Conservation (phyloP, 768 basidiomycete genomes). For the Leucocoprinus leucothites region DNA sequence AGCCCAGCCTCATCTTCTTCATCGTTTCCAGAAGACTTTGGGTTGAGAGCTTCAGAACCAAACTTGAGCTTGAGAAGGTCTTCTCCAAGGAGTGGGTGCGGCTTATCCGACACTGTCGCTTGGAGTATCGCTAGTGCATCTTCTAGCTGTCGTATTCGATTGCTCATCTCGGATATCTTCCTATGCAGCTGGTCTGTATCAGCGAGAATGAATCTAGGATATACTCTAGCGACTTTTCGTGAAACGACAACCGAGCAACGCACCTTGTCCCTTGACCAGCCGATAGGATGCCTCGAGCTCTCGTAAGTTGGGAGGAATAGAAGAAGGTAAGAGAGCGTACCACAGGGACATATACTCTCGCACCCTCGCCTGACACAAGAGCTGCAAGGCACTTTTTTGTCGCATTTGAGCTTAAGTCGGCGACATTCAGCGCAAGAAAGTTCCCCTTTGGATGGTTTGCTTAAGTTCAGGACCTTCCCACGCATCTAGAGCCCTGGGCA, state of each 20-base stretch:
- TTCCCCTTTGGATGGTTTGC: slow-evolving; percentile 39
- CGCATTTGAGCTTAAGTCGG: slow-evolving; percentile 48
- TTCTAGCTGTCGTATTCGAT: slow-evolving; percentile 66
- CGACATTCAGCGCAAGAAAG: slow-evolving; percentile 54
- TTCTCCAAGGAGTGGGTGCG: slow-evolving; percentile 57
- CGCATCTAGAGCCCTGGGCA: not conserved
- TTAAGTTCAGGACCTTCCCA: not conserved
- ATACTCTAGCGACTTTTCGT: not conserved
- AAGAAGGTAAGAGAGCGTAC: slow-evolving; percentile 23
- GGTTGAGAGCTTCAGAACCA: slow-evolving; percentile 46
- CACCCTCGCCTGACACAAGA: slow-evolving; percentile 56
- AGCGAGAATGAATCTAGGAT: slow-evolving; percentile 56
- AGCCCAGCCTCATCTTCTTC: slow-evolving; percentile 38
- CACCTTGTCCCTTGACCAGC: slow-evolving; percentile 51
- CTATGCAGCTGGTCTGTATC: slow-evolving; percentile 64
- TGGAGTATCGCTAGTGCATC: slow-evolving; percentile 65
- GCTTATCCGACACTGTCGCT: slow-evolving; percentile 48
- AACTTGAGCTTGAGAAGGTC: slow-evolving; percentile 56
- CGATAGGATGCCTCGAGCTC: slow-evolving; percentile 39
- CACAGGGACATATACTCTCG: slow-evolving; percentile 63
- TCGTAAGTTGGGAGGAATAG: not conserved
- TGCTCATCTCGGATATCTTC: slow-evolving; percentile 65
- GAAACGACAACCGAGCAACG: slow-evolving; percentile 7
- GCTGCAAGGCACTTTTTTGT: slow-evolving; percentile 49
- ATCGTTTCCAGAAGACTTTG: slow-evolving; percentile 17